These are phyloP conservation scores for Diaporthe sp. DNA, from an alignment of 2,329 filamentous ascomycete species.

Conservation along the genomic window DNA sequence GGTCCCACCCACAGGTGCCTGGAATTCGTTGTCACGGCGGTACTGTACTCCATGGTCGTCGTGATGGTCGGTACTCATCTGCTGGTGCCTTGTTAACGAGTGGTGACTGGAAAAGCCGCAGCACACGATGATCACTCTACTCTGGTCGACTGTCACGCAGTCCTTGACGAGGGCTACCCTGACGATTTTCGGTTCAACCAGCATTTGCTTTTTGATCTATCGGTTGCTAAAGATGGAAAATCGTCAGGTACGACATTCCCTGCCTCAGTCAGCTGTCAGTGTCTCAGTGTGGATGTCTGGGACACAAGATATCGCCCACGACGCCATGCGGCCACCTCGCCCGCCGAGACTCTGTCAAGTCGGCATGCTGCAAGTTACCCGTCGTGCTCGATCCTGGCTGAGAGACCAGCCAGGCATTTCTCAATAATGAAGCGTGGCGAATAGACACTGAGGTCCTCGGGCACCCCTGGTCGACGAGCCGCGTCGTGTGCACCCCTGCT, in stretches of 20 bases:
- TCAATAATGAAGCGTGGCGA: background rate
- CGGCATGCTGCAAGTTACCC: background rate
- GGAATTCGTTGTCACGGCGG: background rate
- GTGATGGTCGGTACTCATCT: background rate
- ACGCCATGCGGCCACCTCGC: slow-evolving; percentile 4
- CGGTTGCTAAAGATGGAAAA: slow-evolving; percentile 11
- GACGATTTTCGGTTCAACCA: background rate
- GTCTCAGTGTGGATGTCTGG: slow-evolving; percentile 4
- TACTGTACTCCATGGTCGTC: background rate
- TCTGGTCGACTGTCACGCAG: too few species aligned
- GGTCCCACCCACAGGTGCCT: background rate
- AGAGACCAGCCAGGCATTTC: background rate
- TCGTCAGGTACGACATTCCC: background rate
- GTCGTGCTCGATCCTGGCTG: slow-evolving; percentile 6
- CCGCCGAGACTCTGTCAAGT: background rate
- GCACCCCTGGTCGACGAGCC: background rate
- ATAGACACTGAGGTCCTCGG: background rate
- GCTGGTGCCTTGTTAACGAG: background rate
- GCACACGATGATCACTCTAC: background rate
- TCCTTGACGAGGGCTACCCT: background rate
- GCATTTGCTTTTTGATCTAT: background rate
- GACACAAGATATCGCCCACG: slow-evolving; percentile 13
- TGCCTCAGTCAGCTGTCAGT: background rate
- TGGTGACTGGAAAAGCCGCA: background rate
- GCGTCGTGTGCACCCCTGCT: background rate